Conservation (phyloP, 345 rosid species). For the Camelina hispida region DNA sequence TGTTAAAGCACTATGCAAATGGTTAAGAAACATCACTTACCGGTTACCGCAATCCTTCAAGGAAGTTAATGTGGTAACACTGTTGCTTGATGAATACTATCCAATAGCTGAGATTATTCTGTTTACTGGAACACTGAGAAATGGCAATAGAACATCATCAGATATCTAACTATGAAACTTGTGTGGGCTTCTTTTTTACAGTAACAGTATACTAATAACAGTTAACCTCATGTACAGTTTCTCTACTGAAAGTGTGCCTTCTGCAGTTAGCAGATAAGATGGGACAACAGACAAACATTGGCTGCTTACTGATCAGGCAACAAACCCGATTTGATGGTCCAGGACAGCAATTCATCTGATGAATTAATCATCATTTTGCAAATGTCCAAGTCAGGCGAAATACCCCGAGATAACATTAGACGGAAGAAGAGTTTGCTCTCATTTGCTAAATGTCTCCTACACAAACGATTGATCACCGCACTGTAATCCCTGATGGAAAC, state of each 20-base stretch:
- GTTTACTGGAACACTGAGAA: not conserved
- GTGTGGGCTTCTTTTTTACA: not conserved
- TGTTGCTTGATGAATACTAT: slow-evolving; percentile 18
- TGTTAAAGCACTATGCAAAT: not conserved
- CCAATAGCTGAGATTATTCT: slow-evolving; percentile 17
- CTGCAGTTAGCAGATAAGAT: slow-evolving; percentile 25
- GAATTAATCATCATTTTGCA: slow-evolving; percentile 58
- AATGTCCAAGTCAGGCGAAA: slow-evolving; percentile 65
- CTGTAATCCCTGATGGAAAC: slow-evolving; percentile 69
- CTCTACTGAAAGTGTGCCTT: slow-evolving; percentile 22
- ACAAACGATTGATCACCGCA: slow-evolving; percentile 72
- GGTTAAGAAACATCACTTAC: slow-evolving; percentile 25
- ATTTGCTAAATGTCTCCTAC: slow-evolving; percentile 52
- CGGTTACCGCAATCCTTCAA: not conserved
- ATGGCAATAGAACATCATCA: not conserved
- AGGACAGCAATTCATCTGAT: slow-evolving; percentile 51
- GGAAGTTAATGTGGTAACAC: not conserved
- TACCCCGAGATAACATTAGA: slow-evolving; percentile 60
- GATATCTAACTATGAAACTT: not conserved
- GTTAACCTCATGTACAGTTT: slow-evolving; percentile 30
- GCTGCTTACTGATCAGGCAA: slow-evolving; percentile 42
- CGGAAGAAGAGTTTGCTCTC: slow-evolving; percentile 58
- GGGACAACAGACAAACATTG: slow-evolving; percentile 10
- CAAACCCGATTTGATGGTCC: slow-evolving; percentile 57
- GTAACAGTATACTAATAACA: not conserved